Percentiles rank a stretch among this genome's conserved stretches.
These are phyloP conservation scores for Fusarium gaditjirri DNA, from an alignment of 2,329 filamentous ascomycete species.

Conservation along the genomic window DNA sequence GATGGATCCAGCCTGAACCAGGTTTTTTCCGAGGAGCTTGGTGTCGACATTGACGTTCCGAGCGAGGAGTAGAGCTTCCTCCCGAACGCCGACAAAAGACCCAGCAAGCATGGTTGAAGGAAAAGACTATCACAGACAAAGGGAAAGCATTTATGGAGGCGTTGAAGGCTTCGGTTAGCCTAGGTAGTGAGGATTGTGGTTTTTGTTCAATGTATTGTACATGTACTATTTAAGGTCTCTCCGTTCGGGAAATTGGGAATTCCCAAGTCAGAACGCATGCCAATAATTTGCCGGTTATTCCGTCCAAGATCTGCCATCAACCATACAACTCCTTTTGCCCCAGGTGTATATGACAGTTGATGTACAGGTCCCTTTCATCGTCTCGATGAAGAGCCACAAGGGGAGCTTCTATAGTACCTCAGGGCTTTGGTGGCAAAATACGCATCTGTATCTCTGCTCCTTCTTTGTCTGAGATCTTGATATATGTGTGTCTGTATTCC, in stretches of 20 bases:
- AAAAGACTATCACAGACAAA: background rate
- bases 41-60: constrained; percentile 65
- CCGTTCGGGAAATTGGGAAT: background rate
- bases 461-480: too few relatives aligned
- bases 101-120: constrained; percentile 18
- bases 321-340: background rate
- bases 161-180: constrained; percentile 32
- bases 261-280: constrained; percentile 28
- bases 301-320: background rate
- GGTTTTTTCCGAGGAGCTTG: constrained; percentile 80
- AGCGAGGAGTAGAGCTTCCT: constrained; percentile 44
- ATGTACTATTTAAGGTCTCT: constrained; percentile 18
- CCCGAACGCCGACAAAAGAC: constrained; percentile 21
- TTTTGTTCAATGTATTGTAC: constrained; percentile 31
- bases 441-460: background rate
- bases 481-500: background rate
- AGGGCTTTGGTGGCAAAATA: background rate
- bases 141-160: constrained; percentile 28
- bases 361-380: background rate
- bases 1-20: constrained; percentile 82
- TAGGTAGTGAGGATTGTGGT: constrained; percentile 5
- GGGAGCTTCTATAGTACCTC: background rate
- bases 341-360: constrained; percentile 15
- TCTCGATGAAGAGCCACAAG: background rate
- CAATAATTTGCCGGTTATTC: constrained; percentile 11